A percentile compares a stretch with the other conserved stretches of the same genome.
These are phyloP conservation scores for Fragaria ananassa DNA, from an alignment of 306 rosid genomes.

Conservation along the genomic window DNA sequence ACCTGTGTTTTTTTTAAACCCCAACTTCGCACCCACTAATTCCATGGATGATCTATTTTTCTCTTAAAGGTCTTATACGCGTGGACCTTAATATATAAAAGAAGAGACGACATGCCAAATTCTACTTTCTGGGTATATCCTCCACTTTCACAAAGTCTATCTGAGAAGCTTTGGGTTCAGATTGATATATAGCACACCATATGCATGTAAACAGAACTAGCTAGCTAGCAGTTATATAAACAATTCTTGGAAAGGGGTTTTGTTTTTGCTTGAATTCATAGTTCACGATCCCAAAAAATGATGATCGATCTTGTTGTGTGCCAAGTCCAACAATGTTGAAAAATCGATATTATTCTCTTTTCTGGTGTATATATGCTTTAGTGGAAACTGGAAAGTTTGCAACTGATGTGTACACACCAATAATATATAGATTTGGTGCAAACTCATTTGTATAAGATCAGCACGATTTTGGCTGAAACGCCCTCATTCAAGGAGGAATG, in stretches of 20 bases:
- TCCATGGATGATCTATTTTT: neutral
- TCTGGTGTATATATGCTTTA: neutral
- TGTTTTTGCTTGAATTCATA: neutral
- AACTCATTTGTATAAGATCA: neutral
- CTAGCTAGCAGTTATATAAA: neutral
- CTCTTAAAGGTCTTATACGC: constrained; percentile 45
- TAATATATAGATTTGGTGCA: neutral
- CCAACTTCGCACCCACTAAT: constrained; percentile 4
- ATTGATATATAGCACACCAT: constrained; percentile 7
- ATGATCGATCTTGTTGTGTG: neutral
- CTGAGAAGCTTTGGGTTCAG: constrained; percentile 18
- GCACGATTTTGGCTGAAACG: neutral
- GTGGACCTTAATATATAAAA: constrained; percentile 75
- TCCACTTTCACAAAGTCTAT: constrained; percentile 26
- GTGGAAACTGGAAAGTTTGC: neutral
- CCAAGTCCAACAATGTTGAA: neutral
- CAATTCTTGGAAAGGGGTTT: neutral
- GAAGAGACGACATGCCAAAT: constrained; percentile 15
- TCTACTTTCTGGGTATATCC: constrained; percentile 29
- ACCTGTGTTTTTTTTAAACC: constrained; percentile 29
- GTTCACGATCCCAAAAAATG: neutral
- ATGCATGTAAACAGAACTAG: neutral
- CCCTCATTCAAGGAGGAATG: neutral
- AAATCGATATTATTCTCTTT: neutral
- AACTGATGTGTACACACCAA: neutral